Conservation (phyloP, 1,284 basidiomycete genomes). For the Bjerkandera adusta region DNA sequence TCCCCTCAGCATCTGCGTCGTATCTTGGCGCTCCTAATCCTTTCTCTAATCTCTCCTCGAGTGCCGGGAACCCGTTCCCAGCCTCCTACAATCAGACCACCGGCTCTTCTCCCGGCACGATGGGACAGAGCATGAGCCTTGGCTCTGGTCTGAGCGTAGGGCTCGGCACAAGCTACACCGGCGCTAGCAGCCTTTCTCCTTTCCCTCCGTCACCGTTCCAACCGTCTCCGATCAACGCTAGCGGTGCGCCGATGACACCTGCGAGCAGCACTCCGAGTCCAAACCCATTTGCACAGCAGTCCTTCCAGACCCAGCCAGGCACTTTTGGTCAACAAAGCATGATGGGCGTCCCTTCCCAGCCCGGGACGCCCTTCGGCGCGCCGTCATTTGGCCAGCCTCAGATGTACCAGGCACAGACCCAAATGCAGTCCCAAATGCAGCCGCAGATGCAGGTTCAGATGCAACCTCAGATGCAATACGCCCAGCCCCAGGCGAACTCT, state of each 20-base stretch:
- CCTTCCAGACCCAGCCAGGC: slow-evolving; percentile 6
- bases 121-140: slow-evolving; percentile 27
- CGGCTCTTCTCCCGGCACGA: slow-evolving; percentile 18
- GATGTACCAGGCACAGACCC: slow-evolving; percentile 17
- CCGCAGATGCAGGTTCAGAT: slow-evolving; percentile 9
- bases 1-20: slow-evolving; percentile 19
- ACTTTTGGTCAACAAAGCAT: slow-evolving; percentile 6
- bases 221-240: slow-evolving; percentile 19
- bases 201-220: slow-evolving; percentile 8
- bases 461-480: neutral
- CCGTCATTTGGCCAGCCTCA: slow-evolving; percentile 14
- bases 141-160: slow-evolving; percentile 20
- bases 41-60: slow-evolving; percentile 25
- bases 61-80: slow-evolving; percentile 26
- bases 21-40: slow-evolving; percentile 23
- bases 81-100: slow-evolving; percentile 23
- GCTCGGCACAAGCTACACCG: slow-evolving; percentile 1
- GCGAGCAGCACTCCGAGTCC: slow-evolving; percentile 17
- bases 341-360: slow-evolving; percentile 13
- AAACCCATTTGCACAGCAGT: slow-evolving; percentile 23
- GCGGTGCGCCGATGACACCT: slow-evolving; percentile 15
- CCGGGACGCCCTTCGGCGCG: slow-evolving; percentile 14
- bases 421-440: slow-evolving; percentile 10
- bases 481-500: too few species aligned
- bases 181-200: slow-evolving; percentile 3